A percentile compares a stretch with the other conserved stretches of the same genome.
phyloP scores from a whole-genome alignment of 768 basidiomycete genomes.

The Psilocybe cubensis region DNA sequence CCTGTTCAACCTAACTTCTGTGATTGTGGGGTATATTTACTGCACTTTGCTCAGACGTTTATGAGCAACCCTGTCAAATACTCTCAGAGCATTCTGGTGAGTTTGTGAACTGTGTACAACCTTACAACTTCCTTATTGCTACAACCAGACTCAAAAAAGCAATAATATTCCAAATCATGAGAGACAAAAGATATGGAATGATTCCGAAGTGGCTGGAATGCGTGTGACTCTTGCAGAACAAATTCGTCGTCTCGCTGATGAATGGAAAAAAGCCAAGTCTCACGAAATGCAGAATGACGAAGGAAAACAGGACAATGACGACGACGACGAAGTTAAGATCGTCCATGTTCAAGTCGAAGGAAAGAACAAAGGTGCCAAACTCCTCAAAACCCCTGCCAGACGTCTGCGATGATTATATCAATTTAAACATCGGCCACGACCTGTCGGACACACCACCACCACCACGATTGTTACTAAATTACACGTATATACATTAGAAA shows the following conservation, averaged over 20 bases:
- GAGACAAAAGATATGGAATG: conserved; percentile 56
- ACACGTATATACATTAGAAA: background rate
- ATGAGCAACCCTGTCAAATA: conserved; percentile 62
- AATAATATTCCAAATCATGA: conserved; percentile 37
- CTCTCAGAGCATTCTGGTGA: conserved; percentile 51
- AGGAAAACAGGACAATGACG: conserved; percentile 37
- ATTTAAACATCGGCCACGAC: too few species aligned
- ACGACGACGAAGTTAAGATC: conserved; percentile 28
- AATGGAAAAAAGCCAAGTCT: conserved; percentile 53
- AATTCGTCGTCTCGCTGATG: conserved; percentile 51
- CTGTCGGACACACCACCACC: background rate
- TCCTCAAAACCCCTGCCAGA: background rate
- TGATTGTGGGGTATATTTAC: conserved; percentile 91
- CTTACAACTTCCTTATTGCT: background rate
- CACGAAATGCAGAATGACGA: conserved; percentile 40
- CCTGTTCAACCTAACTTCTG: conserved; percentile 88
- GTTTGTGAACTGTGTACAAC: conserved; percentile 10
- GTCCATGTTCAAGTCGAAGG: conserved; percentile 31
- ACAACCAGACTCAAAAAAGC: conserved; percentile 24
- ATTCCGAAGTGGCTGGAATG: conserved; percentile 44
- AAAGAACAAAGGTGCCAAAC: background rate
- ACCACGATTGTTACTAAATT: background rate
- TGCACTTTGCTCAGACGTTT: conserved; percentile 85
- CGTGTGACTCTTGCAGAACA: conserved; percentile 47
- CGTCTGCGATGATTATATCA: background rate